Base-by-base conservation (phyloP, 2,329 filamentous ascomycete genomes). In the Berkeleyomyces rouxiae region DNA sequence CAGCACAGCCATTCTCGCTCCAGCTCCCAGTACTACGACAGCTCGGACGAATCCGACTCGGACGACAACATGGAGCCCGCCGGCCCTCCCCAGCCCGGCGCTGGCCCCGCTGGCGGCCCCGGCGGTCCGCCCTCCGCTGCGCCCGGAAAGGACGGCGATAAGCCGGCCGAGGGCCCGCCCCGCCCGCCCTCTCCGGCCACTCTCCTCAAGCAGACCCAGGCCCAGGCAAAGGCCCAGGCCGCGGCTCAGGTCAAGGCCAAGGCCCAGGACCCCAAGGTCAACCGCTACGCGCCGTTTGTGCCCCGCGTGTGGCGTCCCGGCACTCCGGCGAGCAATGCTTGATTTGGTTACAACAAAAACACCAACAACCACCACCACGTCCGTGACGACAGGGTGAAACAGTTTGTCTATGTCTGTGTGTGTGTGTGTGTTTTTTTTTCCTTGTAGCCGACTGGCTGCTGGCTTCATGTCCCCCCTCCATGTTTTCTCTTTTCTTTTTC, bases 281-380 rank as follows among this genome's bases (percentile, higher is more conserved):
- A 59, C 6, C 59, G 63, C 9, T 62, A 62, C 58, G 63, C 55
- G 40, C 46, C 59, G 46, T 64, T 62, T 60, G 63, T 64, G 4
- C 44, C 61, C 11, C 60, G 58, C 13, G 58, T 59, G 58, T 59
- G 58, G 58, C 58, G 44, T 6, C 58, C 58, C 5, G 44, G 44
- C 44, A 61, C 46, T 11, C 37, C 59, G 44, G 59, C 47, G 33
- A 61, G 46, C 47, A 16, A 55, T 31, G 49, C 49, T 55, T 55
- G 31, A 55, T 37, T 47, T 37, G 33, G n/a, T n/a, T 46, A 13
- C 13, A 46, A 7, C 4, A 46, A 7, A 46, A 47, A 47, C n/a
- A 47, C n/a, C 10, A 47, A 47, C n/a, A 16, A 47, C 10, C 6
- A 4, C 23, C 23, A 23, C 23, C 23, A 23, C 23, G 2, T 23